phyloP scores from a whole-genome alignment of 805 yeast genomes.

The Ogataea pini region DNA sequence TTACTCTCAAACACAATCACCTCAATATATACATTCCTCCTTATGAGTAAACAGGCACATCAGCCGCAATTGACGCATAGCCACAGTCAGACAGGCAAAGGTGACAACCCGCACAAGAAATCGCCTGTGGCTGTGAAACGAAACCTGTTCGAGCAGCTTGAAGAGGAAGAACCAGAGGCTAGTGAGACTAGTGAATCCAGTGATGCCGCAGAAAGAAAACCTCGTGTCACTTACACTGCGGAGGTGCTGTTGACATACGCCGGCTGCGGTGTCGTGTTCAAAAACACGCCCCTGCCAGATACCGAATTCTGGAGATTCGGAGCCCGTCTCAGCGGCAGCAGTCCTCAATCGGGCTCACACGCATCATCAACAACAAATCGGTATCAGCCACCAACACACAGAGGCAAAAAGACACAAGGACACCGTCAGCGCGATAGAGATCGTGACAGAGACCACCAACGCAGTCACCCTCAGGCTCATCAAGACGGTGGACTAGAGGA shows the following conservation, averaged over 20 bases:
- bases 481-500: constrained; percentile 21
- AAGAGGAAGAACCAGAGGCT: constrained; percentile 7
- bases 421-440: constrained; percentile 6
- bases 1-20: too few relatives aligned
- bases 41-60: constrained; percentile 1
- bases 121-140: constrained; percentile 17
- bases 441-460: constrained; percentile 3
- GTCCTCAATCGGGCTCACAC: neutral
- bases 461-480: neutral
- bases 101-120: constrained; percentile 3
- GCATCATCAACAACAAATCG: neutral
- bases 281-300: constrained; percentile 23
- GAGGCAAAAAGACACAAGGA: constrained; percentile 4
- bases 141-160: constrained; percentile 19
- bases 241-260: constrained; percentile 20
- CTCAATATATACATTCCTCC: neutral
- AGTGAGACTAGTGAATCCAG: neutral
- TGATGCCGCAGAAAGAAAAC: too few relatives aligned
- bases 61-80: neutral
- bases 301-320: constrained; percentile 29
- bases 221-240: constrained; percentile 16
- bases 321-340: constrained; percentile 10
- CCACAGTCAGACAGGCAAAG: neutral
- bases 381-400: neutral
- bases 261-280: constrained; percentile 19